Conservation (phyloP, 345 rosid genomes). For the Aethionema arabicum region DNA sequence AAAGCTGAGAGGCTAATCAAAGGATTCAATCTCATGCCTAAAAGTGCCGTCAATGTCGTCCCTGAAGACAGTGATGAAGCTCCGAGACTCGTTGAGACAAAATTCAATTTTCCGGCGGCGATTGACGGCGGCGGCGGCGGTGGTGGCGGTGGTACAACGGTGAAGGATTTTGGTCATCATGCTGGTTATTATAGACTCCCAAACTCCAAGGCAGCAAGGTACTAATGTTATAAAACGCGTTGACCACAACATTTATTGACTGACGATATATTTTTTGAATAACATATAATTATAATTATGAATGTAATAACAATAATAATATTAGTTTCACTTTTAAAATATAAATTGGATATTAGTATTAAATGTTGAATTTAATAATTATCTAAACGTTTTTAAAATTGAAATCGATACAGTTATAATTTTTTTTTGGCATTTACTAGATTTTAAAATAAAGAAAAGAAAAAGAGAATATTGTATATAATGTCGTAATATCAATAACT, state of each 20-base stretch:
- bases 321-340: too few relatives aligned
- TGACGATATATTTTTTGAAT: not conserved
- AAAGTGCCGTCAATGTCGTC: conserved; percentile 34
- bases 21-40: conserved; percentile 58
- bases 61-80: conserved; percentile 17
- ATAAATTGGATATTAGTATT: too few relatives aligned
- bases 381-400: too few relatives aligned
- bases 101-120: conserved; percentile 43
- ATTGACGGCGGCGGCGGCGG: conserved; percentile 36
- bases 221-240: too few relatives aligned
- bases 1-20: conserved; percentile 55
- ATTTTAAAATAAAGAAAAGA: too few relatives aligned
- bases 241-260: not conserved
- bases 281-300: too few relatives aligned
- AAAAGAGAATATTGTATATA: too few relatives aligned
- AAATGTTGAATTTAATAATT: too few relatives aligned
- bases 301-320: too few relatives aligned
- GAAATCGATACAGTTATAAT: too few relatives aligned
- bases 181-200: conserved; percentile 87
- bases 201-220: conserved; percentile 74
- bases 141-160: conserved; percentile 42
- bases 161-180: conserved; percentile 73
- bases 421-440: too few relatives aligned
- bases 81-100: conserved; percentile 46
- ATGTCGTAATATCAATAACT: too few relatives aligned